Evolutionary conservation across 2,329 filamentous ascomycete species (phyloP).

Genomic region (Alternaria sp.): DNA sequence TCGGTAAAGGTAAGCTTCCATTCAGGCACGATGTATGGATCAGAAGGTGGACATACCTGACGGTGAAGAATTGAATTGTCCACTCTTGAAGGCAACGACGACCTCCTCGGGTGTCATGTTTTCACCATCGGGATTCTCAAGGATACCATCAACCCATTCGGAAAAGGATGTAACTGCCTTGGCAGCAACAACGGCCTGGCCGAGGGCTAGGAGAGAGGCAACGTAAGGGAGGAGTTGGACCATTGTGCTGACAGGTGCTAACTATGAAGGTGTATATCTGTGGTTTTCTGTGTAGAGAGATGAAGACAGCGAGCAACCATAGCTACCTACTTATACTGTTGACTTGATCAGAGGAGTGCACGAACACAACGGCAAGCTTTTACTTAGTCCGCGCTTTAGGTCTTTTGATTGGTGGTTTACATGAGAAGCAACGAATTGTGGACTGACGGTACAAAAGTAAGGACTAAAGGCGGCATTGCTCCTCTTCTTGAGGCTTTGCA

Average conservation of each 20-base stretch:
- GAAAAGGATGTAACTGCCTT: slow-evolving; percentile 23
- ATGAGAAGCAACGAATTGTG: background rate
- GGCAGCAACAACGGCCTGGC: slow-evolving; percentile 18
- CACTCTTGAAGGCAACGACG: slow-evolving; percentile 16
- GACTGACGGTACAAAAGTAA: background rate
- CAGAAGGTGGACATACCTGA: slow-evolving; percentile 13
- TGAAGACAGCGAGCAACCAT: background rate
- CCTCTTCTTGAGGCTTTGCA: background rate
- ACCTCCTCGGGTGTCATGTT: slow-evolving; percentile 26
- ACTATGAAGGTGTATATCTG: slow-evolving; percentile 1
- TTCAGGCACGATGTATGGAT: slow-evolving; percentile 1
- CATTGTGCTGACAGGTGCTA: slow-evolving; percentile 16
- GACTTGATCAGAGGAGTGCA: background rate
- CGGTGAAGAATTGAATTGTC: slow-evolving; percentile 18
- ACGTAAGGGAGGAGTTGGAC: slow-evolving; percentile 21
- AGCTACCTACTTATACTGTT: background rate
- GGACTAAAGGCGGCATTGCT: background rate
- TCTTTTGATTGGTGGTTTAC: background rate
- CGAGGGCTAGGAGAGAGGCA: slow-evolving; percentile 17
- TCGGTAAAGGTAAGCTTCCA: slow-evolving; percentile 6
- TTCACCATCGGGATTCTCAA: slow-evolving; percentile 20
- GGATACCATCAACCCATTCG: slow-evolving; percentile 25
- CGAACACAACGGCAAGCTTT: background rate
- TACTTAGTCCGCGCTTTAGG: background rate
- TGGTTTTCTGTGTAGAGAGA: background rate